phyloP scores from a whole-genome alignment of 129 eudicot species.

The Flaveria sonorensis region DNA sequence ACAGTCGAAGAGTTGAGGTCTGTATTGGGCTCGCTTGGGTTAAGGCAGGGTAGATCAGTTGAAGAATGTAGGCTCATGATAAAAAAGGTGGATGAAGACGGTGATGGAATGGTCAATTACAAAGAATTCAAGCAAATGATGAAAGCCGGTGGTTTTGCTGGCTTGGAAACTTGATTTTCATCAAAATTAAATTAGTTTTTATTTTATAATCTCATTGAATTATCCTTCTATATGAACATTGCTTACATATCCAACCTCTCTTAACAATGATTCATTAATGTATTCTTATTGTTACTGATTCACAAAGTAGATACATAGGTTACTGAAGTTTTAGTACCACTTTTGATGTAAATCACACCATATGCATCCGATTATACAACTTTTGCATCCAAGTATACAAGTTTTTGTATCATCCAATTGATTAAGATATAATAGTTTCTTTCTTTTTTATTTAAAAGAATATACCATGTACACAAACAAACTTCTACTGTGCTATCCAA shows the following conservation, averaged over 20 bases:
- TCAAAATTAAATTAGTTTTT: conserved; percentile 7
- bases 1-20: conserved; percentile 84
- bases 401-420: neutral
- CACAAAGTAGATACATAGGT: neutral
- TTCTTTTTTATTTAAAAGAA: too few relatives aligned
- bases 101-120: conserved; percentile 83
- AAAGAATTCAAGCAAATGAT: conserved; percentile 86
- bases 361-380: neutral
- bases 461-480: too few relatives aligned
- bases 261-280: conserved; percentile 8
- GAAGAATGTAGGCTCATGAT: conserved; percentile 89
- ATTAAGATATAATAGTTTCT: too few relatives aligned
- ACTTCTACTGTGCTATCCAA: too few relatives aligned
- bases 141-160: conserved; percentile 95
- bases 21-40: conserved; percentile 71
- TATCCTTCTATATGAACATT: neutral
- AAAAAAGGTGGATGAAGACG: conserved; percentile 78
- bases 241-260: neutral
- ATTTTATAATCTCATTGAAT: neutral
- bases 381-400: neutral
- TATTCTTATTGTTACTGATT: conserved; percentile 1
- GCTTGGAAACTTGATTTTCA: conserved; percentile 41
- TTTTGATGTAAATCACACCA: neutral
- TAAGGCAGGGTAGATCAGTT: conserved; percentile 72
- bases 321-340: neutral